These are phyloP conservation scores for Lachancea kluyveri DNA, from an alignment of 805 yeast genomes.

Conservation along the genomic window DNA sequence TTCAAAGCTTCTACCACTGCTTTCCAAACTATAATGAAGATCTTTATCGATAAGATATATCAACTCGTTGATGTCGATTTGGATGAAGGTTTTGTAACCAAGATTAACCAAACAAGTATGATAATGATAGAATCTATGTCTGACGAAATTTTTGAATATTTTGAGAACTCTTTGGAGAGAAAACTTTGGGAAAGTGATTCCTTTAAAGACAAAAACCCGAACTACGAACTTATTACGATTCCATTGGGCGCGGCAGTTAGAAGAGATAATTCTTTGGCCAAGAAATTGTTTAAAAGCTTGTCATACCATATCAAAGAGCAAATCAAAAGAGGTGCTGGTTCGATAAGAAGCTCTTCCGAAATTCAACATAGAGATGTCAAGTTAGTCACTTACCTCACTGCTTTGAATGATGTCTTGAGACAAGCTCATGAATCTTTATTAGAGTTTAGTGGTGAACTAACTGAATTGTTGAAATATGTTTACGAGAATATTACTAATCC, in stretches of 20 bases:
- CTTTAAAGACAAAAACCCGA: conserved; percentile 50
- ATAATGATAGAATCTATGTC: conserved; percentile 54
- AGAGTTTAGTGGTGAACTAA: conserved; percentile 38
- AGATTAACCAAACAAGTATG: conserved; percentile 40
- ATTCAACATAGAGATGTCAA: conserved; percentile 73
- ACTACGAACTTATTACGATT: conserved; percentile 62
- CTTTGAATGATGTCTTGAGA: conserved; percentile 64
- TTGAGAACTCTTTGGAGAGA: conserved; percentile 34
- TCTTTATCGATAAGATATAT: conserved; percentile 54
- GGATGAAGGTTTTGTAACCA: conserved; percentile 32
- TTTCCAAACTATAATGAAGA: conserved; percentile 53
- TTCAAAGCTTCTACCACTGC: conserved; percentile 67
- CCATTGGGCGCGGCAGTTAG: conserved; percentile 68
- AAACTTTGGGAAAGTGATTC: conserved; percentile 45
- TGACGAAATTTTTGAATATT: conserved; percentile 43
- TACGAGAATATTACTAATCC: conserved; percentile 38
- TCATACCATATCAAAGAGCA: conserved; percentile 53
- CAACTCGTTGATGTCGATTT: conserved; percentile 51
- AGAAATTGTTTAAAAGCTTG: conserved; percentile 22
- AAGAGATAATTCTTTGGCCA: conserved; percentile 36
- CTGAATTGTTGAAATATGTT: conserved; percentile 29
- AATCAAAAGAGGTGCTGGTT: conserved; percentile 75
- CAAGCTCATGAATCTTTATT: conserved; percentile 54
- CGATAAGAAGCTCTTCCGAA: conserved; percentile 57
- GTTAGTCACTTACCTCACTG: conserved; percentile 61